Base-by-base conservation (phyloP, 1,284 basidiomycete genomes). In the Xerocomus minutiporus region DNA sequence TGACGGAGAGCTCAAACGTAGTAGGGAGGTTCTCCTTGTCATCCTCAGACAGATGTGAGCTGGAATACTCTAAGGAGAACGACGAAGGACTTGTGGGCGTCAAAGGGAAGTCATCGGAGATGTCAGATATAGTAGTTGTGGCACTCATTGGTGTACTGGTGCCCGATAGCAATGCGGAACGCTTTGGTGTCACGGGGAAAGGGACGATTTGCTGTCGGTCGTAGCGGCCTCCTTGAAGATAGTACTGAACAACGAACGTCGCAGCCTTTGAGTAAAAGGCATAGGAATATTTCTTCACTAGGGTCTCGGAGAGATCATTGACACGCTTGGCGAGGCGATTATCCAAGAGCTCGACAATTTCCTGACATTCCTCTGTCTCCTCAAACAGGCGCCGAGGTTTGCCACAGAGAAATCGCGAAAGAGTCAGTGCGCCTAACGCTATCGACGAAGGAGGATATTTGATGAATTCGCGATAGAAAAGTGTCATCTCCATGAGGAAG, bases 271-370 rank as follows among this genome's bases (percentile, higher is more conserved):
- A 93, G 75, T 95, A 98, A 75, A 93, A 94, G 29, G 86, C 84
- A 63, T 91, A 93, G 11, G 94, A 92, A 76, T 99, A 99, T 77
- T 99, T 99, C 78, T 96, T 94, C 70, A 97, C 83, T 63, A 99
- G 77, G 34, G 91, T 94, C 70, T 95, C 87, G 12, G 95, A 98
- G 31, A 99, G 79, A 59, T 90, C 86, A 64, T 93, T 88, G 72
- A 95, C 83, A 66, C 90, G 85, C 66, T 88, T 88, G 34, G 86
- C 81, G 60, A 99, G 79, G 60, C 90, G 86, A 55, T 76, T 82
- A 75, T 99, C 96, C 64, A 99, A 80, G 59, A 85, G 78, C 52
- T 91, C 84, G 35, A 95, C 88, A 57, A 93, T 83, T 63, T 90
- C 86, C 29, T 85, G 71, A 58, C 82, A 85, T 57, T 88, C 83